phyloP scores from a whole-genome alignment of 345 rosid species.

The Pugionium cornutum region DNA sequence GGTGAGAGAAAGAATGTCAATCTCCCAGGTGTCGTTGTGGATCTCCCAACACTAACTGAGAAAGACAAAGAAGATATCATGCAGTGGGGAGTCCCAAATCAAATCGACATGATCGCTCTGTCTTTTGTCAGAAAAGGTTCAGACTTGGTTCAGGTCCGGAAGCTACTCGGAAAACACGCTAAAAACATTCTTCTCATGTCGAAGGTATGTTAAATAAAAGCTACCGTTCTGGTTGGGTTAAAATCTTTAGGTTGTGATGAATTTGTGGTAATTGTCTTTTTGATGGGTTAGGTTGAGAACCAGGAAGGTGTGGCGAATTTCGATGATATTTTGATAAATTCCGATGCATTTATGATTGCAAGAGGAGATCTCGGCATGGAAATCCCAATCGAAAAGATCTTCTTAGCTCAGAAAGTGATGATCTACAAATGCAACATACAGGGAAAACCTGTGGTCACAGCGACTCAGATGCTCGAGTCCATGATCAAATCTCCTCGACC shows the following conservation, averaged over 20 bases:
- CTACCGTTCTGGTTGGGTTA: neutral
- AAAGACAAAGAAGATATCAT: slow-evolving; percentile 96
- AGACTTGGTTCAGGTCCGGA: slow-evolving; percentile 82
- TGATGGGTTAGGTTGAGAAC: slow-evolving; percentile 72
- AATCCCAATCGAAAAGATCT: slow-evolving; percentile 94
- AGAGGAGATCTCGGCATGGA: slow-evolving; percentile 99
- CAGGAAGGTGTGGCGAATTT: slow-evolving; percentile 99
- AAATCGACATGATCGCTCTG: slow-evolving; percentile 94
- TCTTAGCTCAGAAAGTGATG: slow-evolving; percentile 98
- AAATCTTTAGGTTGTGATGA: neutral
- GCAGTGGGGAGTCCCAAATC: slow-evolving; percentile 88
- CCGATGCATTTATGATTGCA: slow-evolving; percentile 98
- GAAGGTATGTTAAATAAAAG: slow-evolving; percentile 56
- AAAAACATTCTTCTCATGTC: slow-evolving; percentile 94
- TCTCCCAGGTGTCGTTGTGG: slow-evolving; percentile 98
- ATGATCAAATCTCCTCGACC: slow-evolving; percentile 98
- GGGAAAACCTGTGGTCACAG: slow-evolving; percentile 92
- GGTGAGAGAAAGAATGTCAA: slow-evolving; percentile 98
- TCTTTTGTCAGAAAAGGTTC: slow-evolving; percentile 96
- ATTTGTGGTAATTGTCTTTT: slow-evolving; percentile 5
- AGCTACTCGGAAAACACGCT: slow-evolving; percentile 74
- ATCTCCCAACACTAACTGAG: slow-evolving; percentile 92
- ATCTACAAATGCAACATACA: slow-evolving; percentile 96
- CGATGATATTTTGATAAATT: slow-evolving; percentile 79
- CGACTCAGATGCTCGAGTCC: slow-evolving; percentile 93